Evolutionary conservation across 1,139 yeast genomes (phyloP).

Genomic region (Yamadazyma atmosphaerica): DNA sequence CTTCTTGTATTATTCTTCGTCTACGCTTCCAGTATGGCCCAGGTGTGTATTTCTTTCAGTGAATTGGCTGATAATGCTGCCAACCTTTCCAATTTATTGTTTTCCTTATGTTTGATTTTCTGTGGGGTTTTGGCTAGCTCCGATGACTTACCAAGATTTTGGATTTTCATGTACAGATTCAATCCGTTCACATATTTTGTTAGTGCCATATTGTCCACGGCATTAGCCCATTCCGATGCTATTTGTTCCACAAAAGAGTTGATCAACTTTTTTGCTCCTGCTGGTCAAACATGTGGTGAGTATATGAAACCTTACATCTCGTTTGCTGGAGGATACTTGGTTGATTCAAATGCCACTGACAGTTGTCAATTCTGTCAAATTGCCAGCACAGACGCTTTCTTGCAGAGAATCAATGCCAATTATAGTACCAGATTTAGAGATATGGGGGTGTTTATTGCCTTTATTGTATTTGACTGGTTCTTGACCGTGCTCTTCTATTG

Average conservation of each 20-base stretch:
- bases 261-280: slow-evolving; percentile 43
- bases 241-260: slow-evolving; percentile 49
- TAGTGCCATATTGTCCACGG: slow-evolving; percentile 51
- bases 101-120: slow-evolving; percentile 31
- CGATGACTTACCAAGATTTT: slow-evolving; percentile 28
- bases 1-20: slow-evolving; percentile 38
- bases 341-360: slow-evolving; percentile 15
- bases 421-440: slow-evolving; percentile 50
- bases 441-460: slow-evolving; percentile 51
- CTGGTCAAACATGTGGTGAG: slow-evolving; percentile 32
- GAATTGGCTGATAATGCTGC: slow-evolving; percentile 44
- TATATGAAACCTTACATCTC: slow-evolving; percentile 18
- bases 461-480: slow-evolving; percentile 24
- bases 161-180: slow-evolving; percentile 37
- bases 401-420: slow-evolving; percentile 16
- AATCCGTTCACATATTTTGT: slow-evolving; percentile 42
- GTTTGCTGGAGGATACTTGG: slow-evolving; percentile 28
- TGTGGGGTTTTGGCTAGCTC: slow-evolving; percentile 34
- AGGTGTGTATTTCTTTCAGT: slow-evolving; percentile 36
- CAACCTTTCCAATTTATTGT: slow-evolving; percentile 26
- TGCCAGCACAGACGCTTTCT: slow-evolving; percentile 21
- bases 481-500: slow-evolving; percentile 54
- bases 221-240: slow-evolving; percentile 52
- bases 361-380: slow-evolving; percentile 23
- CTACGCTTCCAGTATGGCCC: slow-evolving; percentile 40